Base-by-base conservation (phyloP, 208 protist species). In the Leishmania martiniquensis region DNA sequence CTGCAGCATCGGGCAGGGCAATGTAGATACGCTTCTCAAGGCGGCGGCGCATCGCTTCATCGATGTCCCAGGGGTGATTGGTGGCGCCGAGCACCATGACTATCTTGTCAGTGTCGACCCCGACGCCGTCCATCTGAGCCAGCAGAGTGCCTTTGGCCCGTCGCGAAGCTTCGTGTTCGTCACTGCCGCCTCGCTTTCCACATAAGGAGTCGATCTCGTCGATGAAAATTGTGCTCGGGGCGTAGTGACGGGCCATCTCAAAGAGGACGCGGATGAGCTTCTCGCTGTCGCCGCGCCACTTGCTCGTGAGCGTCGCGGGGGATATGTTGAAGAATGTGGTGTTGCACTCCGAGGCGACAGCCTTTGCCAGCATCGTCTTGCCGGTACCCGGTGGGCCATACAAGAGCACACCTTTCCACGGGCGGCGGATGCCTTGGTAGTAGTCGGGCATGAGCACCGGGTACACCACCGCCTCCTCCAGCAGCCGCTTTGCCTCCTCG, bases 81-180 rank as follows among this genome's bases (percentile, higher is more conserved):
- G 95, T 98, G 17, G 97, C 97, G 66, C 94, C 97, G 32, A 98
- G 90, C 49, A 98, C 95, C 89, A 98, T 97, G 29, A 98, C 95
- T 29, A 91, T 85, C 74, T 98, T 95, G 20, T 80, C 81, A 44
- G 77, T 49, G 71, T 95, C 90, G 1, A 95, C 89, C 37, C 92
- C 90, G 10, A 96, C 93, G 54, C 95, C 97, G 73, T 98, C 94
- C 92, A 98, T 95, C 89, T 99, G 99, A 29, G 99, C 98, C 9
- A 99, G 90, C 47, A 99, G 98, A 75, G 99, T 99, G 29, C 98
- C 99, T 84, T 99, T 99, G 3, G 99, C 98, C 34, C 99, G 91
- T 15, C 99, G 86, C 39, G 98, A 95, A 3, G 92, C 95, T 78
- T 98, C 95, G 68, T 98, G 94, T 82, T 98, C 95, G 39, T 82